Evolutionary conservation across 352 stramenopile species (phyloP), one percentile per base, ranked within the genome.

Genomic region (Pseudoperonospora humuli): DNA sequence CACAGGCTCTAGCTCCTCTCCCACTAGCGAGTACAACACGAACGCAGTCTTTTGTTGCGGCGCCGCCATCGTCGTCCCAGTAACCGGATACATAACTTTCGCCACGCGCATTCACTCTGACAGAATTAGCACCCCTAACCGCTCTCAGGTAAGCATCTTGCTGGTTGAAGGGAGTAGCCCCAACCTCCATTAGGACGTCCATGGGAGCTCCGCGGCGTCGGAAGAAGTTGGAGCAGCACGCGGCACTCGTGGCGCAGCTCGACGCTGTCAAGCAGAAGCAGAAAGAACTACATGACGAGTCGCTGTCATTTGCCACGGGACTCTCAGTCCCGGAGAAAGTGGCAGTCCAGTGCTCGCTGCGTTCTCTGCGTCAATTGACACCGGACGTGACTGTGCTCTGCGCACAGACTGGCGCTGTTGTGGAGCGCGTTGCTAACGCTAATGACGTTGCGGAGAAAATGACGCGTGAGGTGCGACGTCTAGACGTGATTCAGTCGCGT

Each of bases 381-480:
- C 76, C 79, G 28, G 72, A 86, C 5, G 77, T 87, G 24, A 78
- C 69, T 2, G 64, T 82, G 37, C 69, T 93, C 10, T 70, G 79
- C 33, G 72, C 65, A 18, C 77, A 88, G 50, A 93, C 82, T 7
- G 73, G 75, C 19, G 75, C 79, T 18, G 79, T 93, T 31, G 82
- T 87, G 9, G 76, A 90, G 58, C 75, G 77, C 33, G 78, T 94
- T 32, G 77, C 72, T 9, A 91, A 91, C 32, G 79, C 82, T 3
- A 91, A 94, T 54, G 82, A 94, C n/a, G 75, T 94, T 7, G 82
- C 79, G 5, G 82, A 86, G 44, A 92, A 90, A 55, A 94, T 94
- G 82, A 92, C 82, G 36, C 67, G 70, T 23, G 80, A 94, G 23
- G 79, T 94, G 40, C 75, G 82, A 17, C 76, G 68, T 8, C 54